Evolutionary conservation across 2,329 filamentous ascomycete species (phyloP), one percentile per base, ranked within the genome.

Genomic region (Fusarium devonianum): DNA sequence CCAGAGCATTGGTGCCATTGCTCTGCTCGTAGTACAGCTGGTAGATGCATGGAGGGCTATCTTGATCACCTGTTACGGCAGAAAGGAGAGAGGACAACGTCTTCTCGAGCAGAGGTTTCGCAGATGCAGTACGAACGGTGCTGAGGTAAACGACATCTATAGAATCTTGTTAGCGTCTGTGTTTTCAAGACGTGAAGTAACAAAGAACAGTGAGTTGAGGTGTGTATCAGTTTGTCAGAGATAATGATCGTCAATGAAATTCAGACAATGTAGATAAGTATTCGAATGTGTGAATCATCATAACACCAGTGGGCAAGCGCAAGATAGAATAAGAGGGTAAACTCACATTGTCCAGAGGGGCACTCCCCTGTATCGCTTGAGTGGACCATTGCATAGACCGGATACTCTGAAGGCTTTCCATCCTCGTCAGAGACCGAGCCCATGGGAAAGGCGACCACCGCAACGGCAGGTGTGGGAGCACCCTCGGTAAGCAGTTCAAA

Each of bases 231-330:
- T 77, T 87, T 90, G 86, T 93, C 87, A 93, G 88, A 92, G 85
- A 83, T 79, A 79, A 80, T 56, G 82, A 82, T 94, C 92, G 86
- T 95, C 92, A 96, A 76, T 82, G 81, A 73, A 77, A 76, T 88
- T 96, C 93, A 92, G 93, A 89, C 92, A 97, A 97, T 97, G 93
- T 97, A 97, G 93, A 97, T 97, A 97, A 97, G 92, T 92, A 90
- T 94, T 95, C 82, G 74, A 80, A n/a, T 79, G 75, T 73, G 75
- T 51, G 82, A 74, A 80, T 96, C 92, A 97, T 97, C 93, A 92
- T 88, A 79, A 81, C 74, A 80, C 73, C 49, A 42, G 79, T n/a
- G n/a, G 70, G 66, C 34, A 44, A 39, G 28, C 47, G 53, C 51
- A 57, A 56, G 32, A 28, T 29, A 52, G 52, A 39, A 55, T 43